Conservation (phyloP, 441 rosid genomes). For the California macrophylla region DNA sequence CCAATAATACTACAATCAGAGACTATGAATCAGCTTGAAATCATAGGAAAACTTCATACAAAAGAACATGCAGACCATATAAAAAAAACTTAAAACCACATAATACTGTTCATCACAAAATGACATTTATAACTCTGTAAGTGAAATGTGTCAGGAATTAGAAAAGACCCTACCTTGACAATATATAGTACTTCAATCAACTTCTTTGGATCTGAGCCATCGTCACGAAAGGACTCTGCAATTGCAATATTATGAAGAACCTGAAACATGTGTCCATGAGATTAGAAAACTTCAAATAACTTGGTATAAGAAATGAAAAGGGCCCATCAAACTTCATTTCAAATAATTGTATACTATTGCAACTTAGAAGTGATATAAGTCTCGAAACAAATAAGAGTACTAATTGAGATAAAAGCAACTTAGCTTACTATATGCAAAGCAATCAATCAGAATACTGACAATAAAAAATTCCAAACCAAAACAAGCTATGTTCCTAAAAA, state of each 20-base stretch:
- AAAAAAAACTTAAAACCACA: neutral
- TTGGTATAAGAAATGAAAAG: neutral
- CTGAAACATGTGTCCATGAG: slow-evolving; percentile 29
- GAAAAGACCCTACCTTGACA: slow-evolving; percentile 47
- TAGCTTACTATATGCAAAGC: neutral
- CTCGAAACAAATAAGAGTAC: neutral
- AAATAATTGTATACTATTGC: neutral
- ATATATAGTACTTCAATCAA: slow-evolving; percentile 57
- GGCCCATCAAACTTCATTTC: neutral
- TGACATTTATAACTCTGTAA: neutral
- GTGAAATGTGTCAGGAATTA: neutral
- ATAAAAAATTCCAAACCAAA: neutral
- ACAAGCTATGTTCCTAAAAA: neutral
- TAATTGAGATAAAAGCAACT: neutral
- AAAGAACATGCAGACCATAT: neutral
- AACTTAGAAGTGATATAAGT: no score
- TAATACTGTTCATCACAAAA: neutral
- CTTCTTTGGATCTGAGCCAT: slow-evolving; percentile 66
- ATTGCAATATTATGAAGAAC: slow-evolving; percentile 88
- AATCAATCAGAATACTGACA: neutral
- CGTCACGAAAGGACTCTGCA: slow-evolving; percentile 58
- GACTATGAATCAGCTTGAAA: neutral
- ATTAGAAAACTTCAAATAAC: slow-evolving; percentile 8
- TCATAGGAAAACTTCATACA: neutral
- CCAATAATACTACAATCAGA: neutral